A percentile compares a stretch with the other conserved stretches of the same genome.
phyloP scores from a whole-genome alignment of 208 protist species.

The Porcisia deanei region DNA sequence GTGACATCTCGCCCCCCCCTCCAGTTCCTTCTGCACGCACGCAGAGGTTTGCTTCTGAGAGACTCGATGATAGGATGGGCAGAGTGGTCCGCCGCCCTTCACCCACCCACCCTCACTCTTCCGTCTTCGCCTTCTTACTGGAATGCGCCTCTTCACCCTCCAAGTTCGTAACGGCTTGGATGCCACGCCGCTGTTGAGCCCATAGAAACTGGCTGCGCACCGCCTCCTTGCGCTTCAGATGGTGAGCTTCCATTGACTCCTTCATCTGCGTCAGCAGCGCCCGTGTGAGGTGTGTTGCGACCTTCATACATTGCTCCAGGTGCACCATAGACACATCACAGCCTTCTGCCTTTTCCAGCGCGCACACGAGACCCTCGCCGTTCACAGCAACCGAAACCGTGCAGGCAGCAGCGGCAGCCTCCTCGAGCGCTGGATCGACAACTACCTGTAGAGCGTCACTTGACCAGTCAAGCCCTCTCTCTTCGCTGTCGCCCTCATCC shows the following conservation, averaged over 20 bases:
- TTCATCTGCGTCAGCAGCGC: conserved; percentile 55
- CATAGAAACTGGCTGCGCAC: conserved; percentile 79
- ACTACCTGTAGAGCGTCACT: conserved; percentile 54
- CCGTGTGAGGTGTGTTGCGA: conserved; percentile 43
- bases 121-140: conserved; percentile 29
- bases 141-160: conserved; percentile 10
- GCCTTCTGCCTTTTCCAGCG: conserved; percentile 74
- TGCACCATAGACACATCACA: conserved; percentile 51
- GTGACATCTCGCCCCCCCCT: not conserved
- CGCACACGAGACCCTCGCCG: conserved; percentile 82
- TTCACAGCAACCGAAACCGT: conserved; percentile 78
- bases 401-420: conserved; percentile 67
- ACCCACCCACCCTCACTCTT: conserved; percentile 6
- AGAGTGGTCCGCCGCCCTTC: not conserved
- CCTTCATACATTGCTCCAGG: conserved; percentile 57
- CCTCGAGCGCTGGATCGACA: conserved; percentile 71
- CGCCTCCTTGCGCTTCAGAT: conserved; percentile 52
- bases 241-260: conserved; percentile 68
- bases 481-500: not conserved
- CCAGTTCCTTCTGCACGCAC: not conserved
- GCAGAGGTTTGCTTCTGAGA: not conserved
- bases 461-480: conserved; percentile 8
- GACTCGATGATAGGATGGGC: not conserved
- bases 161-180: conserved; percentile 35
- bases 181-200: conserved; percentile 77